Evolutionary conservation across 768 basidiomycete species (phyloP).

Genomic region (Pholiota molesta): DNA sequence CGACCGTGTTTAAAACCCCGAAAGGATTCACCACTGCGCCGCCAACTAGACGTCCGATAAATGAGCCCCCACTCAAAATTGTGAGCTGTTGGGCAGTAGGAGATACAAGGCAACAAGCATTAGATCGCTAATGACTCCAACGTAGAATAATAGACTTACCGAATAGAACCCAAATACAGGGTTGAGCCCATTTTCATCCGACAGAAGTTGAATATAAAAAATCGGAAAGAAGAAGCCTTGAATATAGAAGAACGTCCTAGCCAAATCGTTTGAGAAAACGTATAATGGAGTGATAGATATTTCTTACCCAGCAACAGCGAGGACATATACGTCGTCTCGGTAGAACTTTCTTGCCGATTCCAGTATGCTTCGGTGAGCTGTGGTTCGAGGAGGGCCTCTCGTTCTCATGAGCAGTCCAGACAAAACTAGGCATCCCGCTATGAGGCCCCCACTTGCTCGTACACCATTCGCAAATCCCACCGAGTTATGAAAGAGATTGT

Average conservation of each 20-base stretch:
- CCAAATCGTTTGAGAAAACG: too few species aligned
- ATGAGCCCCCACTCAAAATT: conserved; percentile 22
- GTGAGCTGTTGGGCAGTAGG: conserved; percentile 18
- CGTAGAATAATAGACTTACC: too few species aligned
- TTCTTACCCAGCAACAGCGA: background rate
- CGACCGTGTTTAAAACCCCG: conserved; percentile 19
- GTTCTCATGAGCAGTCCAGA: conserved; percentile 11
- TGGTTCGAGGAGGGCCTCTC: background rate
- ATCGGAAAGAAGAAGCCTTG: conserved; percentile 2
- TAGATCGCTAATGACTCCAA: too few species aligned
- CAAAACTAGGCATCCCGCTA: conserved; percentile 17
- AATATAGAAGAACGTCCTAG: conserved; percentile 1
- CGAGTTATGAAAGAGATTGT: conserved; percentile 1
- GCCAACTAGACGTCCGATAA: conserved; percentile 24
- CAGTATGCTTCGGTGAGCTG: background rate
- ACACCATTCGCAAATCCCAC: conserved; percentile 19
- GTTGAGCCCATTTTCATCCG: conserved; percentile 33
- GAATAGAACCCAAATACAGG: conserved; percentile 42
- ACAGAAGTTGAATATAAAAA: conserved; percentile 46
- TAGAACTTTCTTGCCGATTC: background rate
- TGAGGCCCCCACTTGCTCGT: conserved; percentile 22
- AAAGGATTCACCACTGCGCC: conserved; percentile 15
- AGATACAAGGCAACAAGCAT: too few species aligned
- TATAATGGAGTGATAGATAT: too few species aligned
- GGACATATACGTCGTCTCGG: background rate